A percentile compares a stretch with the other conserved stretches of the same genome.
Conservation (phyloP, 495 filamentous ascomycete genomes). For the Staphylotrichum tortipilum region DNA sequence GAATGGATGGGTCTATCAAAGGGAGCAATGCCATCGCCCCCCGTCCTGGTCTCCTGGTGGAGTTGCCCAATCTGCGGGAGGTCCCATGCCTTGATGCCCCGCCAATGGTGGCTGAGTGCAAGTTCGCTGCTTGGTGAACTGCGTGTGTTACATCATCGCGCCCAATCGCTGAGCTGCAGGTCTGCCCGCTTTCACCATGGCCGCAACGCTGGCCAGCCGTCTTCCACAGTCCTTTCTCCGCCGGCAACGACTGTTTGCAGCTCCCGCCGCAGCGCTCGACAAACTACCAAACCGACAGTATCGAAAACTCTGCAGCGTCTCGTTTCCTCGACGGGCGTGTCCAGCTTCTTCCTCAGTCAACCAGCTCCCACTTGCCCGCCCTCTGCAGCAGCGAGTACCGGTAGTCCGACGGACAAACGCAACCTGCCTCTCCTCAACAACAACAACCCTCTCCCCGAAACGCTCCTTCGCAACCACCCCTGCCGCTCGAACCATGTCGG, state of each 20-base stretch:
- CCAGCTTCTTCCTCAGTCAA: too few species aligned
- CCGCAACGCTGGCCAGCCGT: not conserved
- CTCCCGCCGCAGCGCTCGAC: too few species aligned
- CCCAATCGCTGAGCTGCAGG: not conserved
- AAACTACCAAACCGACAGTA: not conserved
- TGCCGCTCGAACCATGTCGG: conserved; percentile 44
- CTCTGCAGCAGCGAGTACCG: too few species aligned
- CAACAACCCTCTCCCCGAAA: not conserved
- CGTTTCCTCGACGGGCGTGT: too few species aligned
- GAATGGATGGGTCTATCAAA: too few species aligned
- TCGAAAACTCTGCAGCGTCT: not conserved
- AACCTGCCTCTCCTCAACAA: too few species aligned
- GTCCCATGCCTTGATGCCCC: not conserved
- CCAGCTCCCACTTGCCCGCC: too few species aligned
- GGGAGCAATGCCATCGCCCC: too few species aligned
- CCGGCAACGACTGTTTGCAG: not conserved
- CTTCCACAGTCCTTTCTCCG: not conserved
- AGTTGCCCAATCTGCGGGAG: not conserved
- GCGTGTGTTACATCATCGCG: conserved; percentile 23
- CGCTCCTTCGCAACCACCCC: not conserved
- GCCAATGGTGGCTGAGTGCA: not conserved
- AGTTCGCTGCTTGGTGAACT: not conserved
- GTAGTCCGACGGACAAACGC: too few species aligned
- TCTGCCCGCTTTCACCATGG: conserved; percentile 4
- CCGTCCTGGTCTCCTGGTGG: not conserved